Percentiles rank a stretch among this genome's conserved stretches.
phyloP scores from a whole-genome alignment of 1,139 yeast species.

The Yamadazyma triangularis region DNA sequence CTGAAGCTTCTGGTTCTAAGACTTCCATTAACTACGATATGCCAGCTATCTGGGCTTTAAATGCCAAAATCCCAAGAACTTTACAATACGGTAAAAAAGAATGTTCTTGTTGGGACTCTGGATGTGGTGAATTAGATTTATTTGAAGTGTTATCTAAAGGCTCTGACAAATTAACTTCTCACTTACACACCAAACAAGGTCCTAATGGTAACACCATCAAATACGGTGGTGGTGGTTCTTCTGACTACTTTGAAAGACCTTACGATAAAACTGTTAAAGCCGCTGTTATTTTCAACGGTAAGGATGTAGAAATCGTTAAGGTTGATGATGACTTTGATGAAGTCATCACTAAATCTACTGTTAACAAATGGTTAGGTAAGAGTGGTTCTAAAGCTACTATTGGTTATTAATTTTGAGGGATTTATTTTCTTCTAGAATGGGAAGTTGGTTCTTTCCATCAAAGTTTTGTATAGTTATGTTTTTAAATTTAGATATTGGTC shows the following conservation, averaged over 20 bases:
- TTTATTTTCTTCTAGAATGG: neutral
- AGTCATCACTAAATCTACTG: constrained; percentile 50
- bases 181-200: constrained; percentile 87
- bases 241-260: constrained; percentile 86
- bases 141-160: constrained; percentile 74
- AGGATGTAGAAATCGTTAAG: constrained; percentile 53
- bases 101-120: constrained; percentile 70
- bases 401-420: constrained; percentile 11
- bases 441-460: neutral
- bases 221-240: constrained; percentile 79
- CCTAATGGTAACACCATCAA: constrained; percentile 31
- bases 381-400: constrained; percentile 40
- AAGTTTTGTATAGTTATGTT: neutral
- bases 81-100: constrained; percentile 60
- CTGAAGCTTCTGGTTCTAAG: constrained; percentile 33
- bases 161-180: constrained; percentile 68
- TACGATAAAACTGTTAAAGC: constrained; percentile 74
- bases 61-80: constrained; percentile 76
- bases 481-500: no score
- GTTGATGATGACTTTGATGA: constrained; percentile 55
- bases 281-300: constrained; percentile 71
- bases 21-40: constrained; percentile 45
- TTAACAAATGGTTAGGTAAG: constrained; percentile 48
- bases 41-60: constrained; percentile 79
- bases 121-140: constrained; percentile 77